Evolutionary conservation across 1,284 basidiomycete genomes (phyloP), one percentile per base, ranked within the genome.

Genomic region (Leccinum solheimii): DNA sequence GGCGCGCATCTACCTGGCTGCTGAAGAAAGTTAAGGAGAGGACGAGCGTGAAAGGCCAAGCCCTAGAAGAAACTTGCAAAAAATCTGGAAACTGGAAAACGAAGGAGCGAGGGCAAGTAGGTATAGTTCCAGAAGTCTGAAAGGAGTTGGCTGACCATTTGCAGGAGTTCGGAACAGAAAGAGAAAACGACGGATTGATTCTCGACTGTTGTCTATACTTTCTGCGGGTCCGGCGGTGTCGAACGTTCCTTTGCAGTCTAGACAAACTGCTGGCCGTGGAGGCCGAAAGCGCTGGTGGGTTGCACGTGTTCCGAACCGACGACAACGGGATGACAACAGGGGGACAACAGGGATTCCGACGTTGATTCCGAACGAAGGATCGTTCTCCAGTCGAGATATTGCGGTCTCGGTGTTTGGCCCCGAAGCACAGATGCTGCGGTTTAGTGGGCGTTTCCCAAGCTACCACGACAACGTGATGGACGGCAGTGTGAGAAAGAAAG

Each of bases 131-230:
- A 8, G 30, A 57, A 3, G 50, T 30, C n/a, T 11, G 19, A 32
- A 19, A 52, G n/a, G 14, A 5, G 23, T 13, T 11, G 11, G 21
- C 40, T 68, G 38, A 72, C 40, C 10, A 36, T 49, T 32, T 38
- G 51, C 54, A 68, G 66, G 63, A 64, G 48, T 57, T 70, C 16
- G 66, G 66, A 19, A 63, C 57, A 38, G 79, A 80, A 60, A 77
- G 80, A 66, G 72, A 69, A 57, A 91, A 90, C 67, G 90, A 92
- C 68, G 79, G 80, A 55, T 74, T 86, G 32, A 91, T 92, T 66
- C 74, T 88, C 50, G 90, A 91, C 70, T 92, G 90, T 67, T 88
- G 86, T 68, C 74, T 80, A 64, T 88, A 84, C 71, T 90, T 87
- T 68, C 58, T 53, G 21, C 66, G 54, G 16, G 62, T 66, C 26